Conservation (phyloP, 1,284 basidiomycete genomes). For the Xerocomus amazonicus region DNA sequence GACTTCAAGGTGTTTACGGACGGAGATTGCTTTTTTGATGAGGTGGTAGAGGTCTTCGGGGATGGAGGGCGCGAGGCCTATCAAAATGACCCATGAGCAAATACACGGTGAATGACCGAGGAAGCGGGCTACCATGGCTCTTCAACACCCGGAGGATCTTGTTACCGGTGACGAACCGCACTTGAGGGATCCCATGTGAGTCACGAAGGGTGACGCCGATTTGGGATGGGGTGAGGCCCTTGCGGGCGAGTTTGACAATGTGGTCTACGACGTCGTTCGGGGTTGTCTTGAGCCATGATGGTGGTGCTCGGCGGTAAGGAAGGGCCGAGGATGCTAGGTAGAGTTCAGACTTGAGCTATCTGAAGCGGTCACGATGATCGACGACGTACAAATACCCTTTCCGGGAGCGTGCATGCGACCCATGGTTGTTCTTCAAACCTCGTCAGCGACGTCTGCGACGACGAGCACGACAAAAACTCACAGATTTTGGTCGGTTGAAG, state of each 20-base stretch:
- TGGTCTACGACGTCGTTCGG: constrained; percentile 95
- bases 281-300: constrained; percentile 95
- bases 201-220: constrained; percentile 98
- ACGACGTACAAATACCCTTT: constrained; percentile 89
- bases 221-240: constrained; percentile 97
- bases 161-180: constrained; percentile 98
- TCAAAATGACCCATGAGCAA: constrained; percentile 20
- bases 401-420: constrained; percentile 97
- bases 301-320: constrained; percentile 93
- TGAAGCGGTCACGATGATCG: not conserved
- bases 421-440: constrained; percentile 49
- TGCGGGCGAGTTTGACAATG: constrained; percentile 96
- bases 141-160: constrained; percentile 99
- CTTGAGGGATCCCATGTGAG: constrained; percentile 96
- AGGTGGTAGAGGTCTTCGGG: constrained; percentile 99
- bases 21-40: constrained; percentile 99
- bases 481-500: constrained; percentile 33
- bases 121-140: constrained; percentile 64
- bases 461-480: constrained; percentile 23
- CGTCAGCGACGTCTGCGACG: constrained; percentile 4
- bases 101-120: constrained; percentile 30
- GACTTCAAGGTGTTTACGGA: constrained; percentile 97
- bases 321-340: constrained; percentile 91
- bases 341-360: not conserved
- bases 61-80: constrained; percentile 94